phyloP scores from a whole-genome alignment of 768 basidiomycete species.

The Daedalea quercina region DNA sequence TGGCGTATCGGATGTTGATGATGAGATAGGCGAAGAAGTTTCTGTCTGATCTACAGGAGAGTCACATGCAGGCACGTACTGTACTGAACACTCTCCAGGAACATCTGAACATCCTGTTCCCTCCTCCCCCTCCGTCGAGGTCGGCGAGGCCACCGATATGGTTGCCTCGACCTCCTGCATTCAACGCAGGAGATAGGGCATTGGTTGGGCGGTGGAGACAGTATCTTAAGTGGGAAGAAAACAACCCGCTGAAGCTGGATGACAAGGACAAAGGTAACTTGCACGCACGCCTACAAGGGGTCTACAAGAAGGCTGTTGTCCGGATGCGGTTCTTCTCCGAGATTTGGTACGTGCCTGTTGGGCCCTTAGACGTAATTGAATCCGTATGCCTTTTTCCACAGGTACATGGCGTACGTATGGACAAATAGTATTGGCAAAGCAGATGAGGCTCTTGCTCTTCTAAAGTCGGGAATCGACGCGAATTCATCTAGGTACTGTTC shows the following conservation, averaged over 20 bases:
- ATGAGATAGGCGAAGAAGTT: constrained; percentile 81
- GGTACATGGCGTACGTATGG: constrained; percentile 91
- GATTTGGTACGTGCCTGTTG: constrained; percentile 67
- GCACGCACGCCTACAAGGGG: constrained; percentile 66
- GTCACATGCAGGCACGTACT: constrained; percentile 92
- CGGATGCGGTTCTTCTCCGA: constrained; percentile 94
- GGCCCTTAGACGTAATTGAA: no score
- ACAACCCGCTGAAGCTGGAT: constrained; percentile 89
- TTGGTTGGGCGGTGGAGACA: constrained; percentile 84
- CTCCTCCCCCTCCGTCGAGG: constrained; percentile 36
- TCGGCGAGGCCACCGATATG: constrained; percentile 39
- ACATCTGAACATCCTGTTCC: constrained; percentile 56
- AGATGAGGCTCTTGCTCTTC: constrained; percentile 76
- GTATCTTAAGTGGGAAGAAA: constrained; percentile 94
- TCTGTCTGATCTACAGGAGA: constrained; percentile 84
- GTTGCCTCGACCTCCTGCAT: constrained; percentile 67
- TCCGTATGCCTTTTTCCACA: constrained; percentile 24
- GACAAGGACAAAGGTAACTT: constrained; percentile 68
- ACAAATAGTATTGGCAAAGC: constrained; percentile 59
- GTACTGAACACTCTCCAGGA: constrained; percentile 78
- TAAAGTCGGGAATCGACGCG: constrained; percentile 83
- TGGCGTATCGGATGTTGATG: not conserved
- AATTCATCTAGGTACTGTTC: constrained; percentile 66
- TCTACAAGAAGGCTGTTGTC: constrained; percentile 84
- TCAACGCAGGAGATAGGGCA: constrained; percentile 63